A percentile compares a stretch with the other conserved stretches of the same genome.
phyloP scores from a whole-genome alignment of 352 stramenopile genomes.

The Pythium guiyangense region DNA sequence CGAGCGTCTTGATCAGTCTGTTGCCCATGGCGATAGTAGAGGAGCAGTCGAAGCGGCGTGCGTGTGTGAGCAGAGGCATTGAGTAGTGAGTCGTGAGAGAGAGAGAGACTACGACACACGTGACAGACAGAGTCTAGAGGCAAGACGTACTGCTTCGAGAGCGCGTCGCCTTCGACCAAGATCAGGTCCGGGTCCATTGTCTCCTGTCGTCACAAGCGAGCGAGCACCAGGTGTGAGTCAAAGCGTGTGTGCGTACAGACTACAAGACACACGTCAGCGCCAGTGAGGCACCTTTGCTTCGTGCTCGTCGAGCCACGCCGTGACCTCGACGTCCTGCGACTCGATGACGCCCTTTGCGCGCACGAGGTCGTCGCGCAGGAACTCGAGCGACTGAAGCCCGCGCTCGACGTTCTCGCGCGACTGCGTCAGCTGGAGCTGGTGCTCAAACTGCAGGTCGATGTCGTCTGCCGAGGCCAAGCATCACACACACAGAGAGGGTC shows the following conservation, averaged over 20 bases:
- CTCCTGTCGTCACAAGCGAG: slow-evolving; percentile 24
- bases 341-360: slow-evolving; percentile 48
- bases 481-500: not conserved
- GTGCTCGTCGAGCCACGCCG: slow-evolving; percentile 68
- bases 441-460: slow-evolving; percentile 84
- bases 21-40: not conserved
- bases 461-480: slow-evolving; percentile 26
- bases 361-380: slow-evolving; percentile 61
- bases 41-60: not conserved
- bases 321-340: slow-evolving; percentile 53
- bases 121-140: not conserved
- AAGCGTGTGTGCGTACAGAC: not conserved
- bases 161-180: slow-evolving; percentile 62
- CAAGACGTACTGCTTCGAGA: slow-evolving; percentile 76
- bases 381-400: slow-evolving; percentile 69
- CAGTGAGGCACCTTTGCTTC: slow-evolving; percentile 47
- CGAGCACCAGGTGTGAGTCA: not conserved
- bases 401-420: slow-evolving; percentile 72
- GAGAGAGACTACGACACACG: too few species aligned
- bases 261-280: not conserved
- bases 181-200: slow-evolving; percentile 75
- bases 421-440: slow-evolving; percentile 78
- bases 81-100: slow-evolving; percentile 1
- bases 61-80: not conserved
- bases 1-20: slow-evolving; percentile 73